Percentiles rank a stretch among this genome's conserved stretches.
These are phyloP conservation scores for Endoconidiophora polonica DNA, from an alignment of 2,329 filamentous ascomycete species.

Conservation along the genomic window DNA sequence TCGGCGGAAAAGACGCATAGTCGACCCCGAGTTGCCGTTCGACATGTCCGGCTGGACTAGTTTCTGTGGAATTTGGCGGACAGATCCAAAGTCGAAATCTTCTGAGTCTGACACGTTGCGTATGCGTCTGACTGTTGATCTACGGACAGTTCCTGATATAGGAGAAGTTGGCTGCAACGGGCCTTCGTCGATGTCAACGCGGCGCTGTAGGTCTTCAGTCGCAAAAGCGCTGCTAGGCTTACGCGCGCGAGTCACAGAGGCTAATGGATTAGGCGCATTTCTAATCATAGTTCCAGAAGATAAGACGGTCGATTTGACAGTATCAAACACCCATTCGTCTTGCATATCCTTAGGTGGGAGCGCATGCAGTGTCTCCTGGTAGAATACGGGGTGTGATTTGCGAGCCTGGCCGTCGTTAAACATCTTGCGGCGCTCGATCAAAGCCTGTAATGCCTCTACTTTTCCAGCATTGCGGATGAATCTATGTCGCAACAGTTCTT, in stretches of 20 bases:
- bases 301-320: constrained; percentile 53
- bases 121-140: constrained; percentile 29
- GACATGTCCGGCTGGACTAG: constrained; percentile 80
- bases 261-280: background rate
- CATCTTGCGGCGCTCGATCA: constrained; percentile 68
- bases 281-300: constrained; percentile 3
- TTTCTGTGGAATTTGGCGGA: constrained; percentile 9
- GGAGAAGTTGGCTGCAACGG: constrained; percentile 41
- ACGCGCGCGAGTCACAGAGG: background rate
- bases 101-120: constrained; percentile 7
- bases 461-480: constrained; percentile 82
- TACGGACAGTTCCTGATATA: constrained; percentile 37
- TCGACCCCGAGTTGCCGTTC: constrained; percentile 85
- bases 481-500: constrained; percentile 70
- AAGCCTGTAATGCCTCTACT: constrained; percentile 70
- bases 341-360: constrained; percentile 50
- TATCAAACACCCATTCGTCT: constrained; percentile 93
- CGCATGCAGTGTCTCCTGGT: constrained; percentile 76
- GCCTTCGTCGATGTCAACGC: constrained; percentile 43
- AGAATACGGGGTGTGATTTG: constrained; percentile 62
- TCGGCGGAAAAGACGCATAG: constrained; percentile 77
- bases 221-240: constrained; percentile 6
- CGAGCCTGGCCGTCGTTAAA: constrained; percentile 60
- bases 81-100: constrained; percentile 7
- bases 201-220: constrained; percentile 43